Base-by-base conservation (phyloP, 106 monocot species). In the Narthecium ossifragum region DNA sequence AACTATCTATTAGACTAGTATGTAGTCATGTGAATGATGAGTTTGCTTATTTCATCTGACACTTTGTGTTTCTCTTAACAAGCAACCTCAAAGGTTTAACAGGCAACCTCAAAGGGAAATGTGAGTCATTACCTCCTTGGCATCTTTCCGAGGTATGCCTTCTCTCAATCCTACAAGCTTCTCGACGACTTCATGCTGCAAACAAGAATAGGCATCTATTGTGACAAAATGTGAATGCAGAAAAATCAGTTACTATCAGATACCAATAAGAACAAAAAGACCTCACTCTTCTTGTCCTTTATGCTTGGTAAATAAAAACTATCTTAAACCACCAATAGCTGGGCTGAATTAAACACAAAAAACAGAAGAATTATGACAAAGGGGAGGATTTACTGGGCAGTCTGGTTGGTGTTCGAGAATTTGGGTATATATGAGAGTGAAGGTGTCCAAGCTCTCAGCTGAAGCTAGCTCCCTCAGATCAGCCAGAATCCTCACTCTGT, bases 131-230 rank as follows among this genome's bases (percentile, higher is more conserved):
- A 94, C 94, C 86, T 94, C 94, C 50, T 94, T 94, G 18, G 90
- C 94, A 78, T 94, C 94, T 46, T 94, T 94, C 6, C 94, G 76
- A 11, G 94, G 89, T 65, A 94, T 94, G 47, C 94, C 94, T 60
- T 94, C 94, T 39, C 94, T 62, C 26, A 94, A 36, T 28, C 64
- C 94, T 25, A 94, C 90, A 52, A 94, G 82, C 62, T 90, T 94
- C 58, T 94, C 94, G 38, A 94, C 94, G 48, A 94, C 90, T 73
- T 94, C 94, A 57, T 86, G 78, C 94, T 94, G 77, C 74, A 83
- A 36, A 22, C 46, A 21, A 18, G 37, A 6, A 41, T 26, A 38
- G 36, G 15, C 17, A 13, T 38, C 46, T 27, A 12, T 26, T 57
- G 28, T 43, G 17, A 34, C 20, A 50, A 55, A 31, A 55, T 30